Percentiles rank a stretch among this genome's conserved stretches.
Evolutionary conservation across 495 filamentous ascomycete genomes (phyloP).

Genomic region (Eremomyces bilateralis): DNA sequence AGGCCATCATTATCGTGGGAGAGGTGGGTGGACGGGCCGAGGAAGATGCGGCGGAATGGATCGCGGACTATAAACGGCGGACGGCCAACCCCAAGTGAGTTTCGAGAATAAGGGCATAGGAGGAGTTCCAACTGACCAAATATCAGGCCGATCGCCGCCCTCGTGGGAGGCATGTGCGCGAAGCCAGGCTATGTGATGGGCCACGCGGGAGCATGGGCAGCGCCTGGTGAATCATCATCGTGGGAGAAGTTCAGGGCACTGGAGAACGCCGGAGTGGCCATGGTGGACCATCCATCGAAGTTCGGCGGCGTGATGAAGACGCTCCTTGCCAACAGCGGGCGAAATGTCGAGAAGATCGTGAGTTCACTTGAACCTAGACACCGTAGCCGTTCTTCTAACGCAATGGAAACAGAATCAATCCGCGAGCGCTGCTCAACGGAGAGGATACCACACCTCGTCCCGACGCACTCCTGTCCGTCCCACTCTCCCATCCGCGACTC

Average conservation of each 20-base stretch:
- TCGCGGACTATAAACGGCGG: slow-evolving; percentile 40
- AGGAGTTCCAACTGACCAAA: slow-evolving; percentile 2
- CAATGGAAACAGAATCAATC: slow-evolving; percentile 9
- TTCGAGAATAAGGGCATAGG: slow-evolving; percentile 1
- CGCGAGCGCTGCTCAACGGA: slow-evolving; percentile 8
- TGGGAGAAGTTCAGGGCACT: slow-evolving; percentile 44
- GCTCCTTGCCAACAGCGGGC: slow-evolving; percentile 22
- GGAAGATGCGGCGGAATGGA: slow-evolving; percentile 63
- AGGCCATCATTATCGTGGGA: slow-evolving; percentile 65
- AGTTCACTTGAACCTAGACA: too few relatives aligned
- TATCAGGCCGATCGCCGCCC: slow-evolving; percentile 52
- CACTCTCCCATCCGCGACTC: too few relatives aligned
- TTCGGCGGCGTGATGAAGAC: slow-evolving; percentile 53
- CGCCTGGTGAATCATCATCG: slow-evolving; percentile 42
- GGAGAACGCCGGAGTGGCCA: slow-evolving; percentile 45
- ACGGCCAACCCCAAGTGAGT: slow-evolving; percentile 44
- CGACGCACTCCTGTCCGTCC: background rate
- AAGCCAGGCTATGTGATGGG: slow-evolving; percentile 59
- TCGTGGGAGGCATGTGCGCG: slow-evolving; percentile 50
- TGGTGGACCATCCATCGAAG: slow-evolving; percentile 63
- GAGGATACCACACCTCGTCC: slow-evolving; percentile 14
- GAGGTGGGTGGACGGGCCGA: slow-evolving; percentile 74
- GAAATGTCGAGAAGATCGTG: slow-evolving; percentile 14
- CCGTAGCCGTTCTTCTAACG: slow-evolving; percentile 1
- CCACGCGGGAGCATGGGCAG: slow-evolving; percentile 62